Evolutionary conservation across 2,329 filamentous ascomycete species (phyloP).

Genomic region (Coniochaeta sp.): DNA sequence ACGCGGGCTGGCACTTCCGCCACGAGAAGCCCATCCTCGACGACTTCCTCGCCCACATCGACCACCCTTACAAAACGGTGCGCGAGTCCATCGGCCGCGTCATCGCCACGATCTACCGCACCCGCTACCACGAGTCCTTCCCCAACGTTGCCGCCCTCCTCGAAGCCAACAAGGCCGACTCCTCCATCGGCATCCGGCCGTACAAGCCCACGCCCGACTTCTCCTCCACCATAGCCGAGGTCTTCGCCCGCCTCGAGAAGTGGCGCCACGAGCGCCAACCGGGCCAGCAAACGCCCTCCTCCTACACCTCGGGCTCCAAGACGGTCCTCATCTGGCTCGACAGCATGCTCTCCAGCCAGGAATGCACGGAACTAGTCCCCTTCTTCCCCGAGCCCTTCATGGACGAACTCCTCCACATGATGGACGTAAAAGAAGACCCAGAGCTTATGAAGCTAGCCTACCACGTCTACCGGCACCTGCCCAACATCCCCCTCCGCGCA

Average conservation of each 20-base stretch:
- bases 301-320: conserved; percentile 94
- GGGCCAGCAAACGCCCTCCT: conserved; percentile 86
- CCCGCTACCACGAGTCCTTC: conserved; percentile 91
- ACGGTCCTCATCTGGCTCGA: conserved; percentile 95
- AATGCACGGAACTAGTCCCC: conserved; percentile 81
- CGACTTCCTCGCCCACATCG: conserved; percentile 83
- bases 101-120: conserved; percentile 81
- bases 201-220: conserved; percentile 77
- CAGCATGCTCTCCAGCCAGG: conserved; percentile 80
- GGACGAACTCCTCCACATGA: conserved; percentile 95
- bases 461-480: conserved; percentile 91
- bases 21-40: conserved; percentile 80
- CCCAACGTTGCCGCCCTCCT: conserved; percentile 70
- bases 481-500: conserved; percentile 86
- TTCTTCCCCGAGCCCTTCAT: conserved; percentile 91
- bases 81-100: conserved; percentile 90
- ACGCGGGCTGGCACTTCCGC: conserved; percentile 94
- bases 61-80: conserved; percentile 97
- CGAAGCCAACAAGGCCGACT: conserved; percentile 68
- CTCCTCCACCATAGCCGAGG: conserved; percentile 58
- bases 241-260: conserved; percentile 73
- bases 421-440: conserved; percentile 98
- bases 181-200: conserved; percentile 76
- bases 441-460: conserved; percentile 93
- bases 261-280: conserved; percentile 82